Evolutionary conservation across 768 basidiomycete genomes (phyloP), one percentile per base, ranked within the genome.

Genomic region (Phanerochaete sordida): DNA sequence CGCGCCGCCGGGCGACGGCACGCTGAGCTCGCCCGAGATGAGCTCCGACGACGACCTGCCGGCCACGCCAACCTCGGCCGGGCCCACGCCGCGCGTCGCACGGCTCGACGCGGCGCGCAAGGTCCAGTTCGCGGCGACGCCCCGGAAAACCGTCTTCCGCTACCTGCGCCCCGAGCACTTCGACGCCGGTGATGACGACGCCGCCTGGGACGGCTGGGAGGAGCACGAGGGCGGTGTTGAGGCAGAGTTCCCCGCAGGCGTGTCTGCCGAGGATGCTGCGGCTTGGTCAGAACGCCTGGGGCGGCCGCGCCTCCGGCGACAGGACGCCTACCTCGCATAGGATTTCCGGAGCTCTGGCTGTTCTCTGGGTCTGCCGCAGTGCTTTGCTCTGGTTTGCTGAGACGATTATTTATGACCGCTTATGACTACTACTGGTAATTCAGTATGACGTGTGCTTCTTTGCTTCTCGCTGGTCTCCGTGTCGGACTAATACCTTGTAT

Each of bases 151-250:
- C 49, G 59, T 70, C 39, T 70, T 66, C 62, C 64, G 69, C 13
- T 70, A 70, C 62, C 64, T 48, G 24, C 16, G 44, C 2, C 46
- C 64, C 8, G 28, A 24, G 9, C 35, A 24, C 37, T 35, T n/a
- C 8, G 48, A 44, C 7, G 50, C 50, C 16, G 37, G 31, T 3
- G 59, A 59, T 12, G 62, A 58, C 31, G 58, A 49, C 33, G 59
- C 64, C 35, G 62, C 64, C 62, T 65, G 66, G 64, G 62, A 62
- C 13, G 64, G 66, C 15, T 66, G 66, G 64, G 66, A 65, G 63
- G 66, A 65, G 63, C 39, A 21, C 52, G 27, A 54, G 51, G 59
- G 45, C 21, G 58, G n/a, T 6, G 47, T 12, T 3, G 23, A 48
- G 7, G 47, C 13, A 23, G 47, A 23, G 47, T 26, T 7, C 44